These are phyloP conservation scores for Eucalyptus cloeziana DNA, from an alignment of 345 rosid species.

Conservation along the genomic window DNA sequence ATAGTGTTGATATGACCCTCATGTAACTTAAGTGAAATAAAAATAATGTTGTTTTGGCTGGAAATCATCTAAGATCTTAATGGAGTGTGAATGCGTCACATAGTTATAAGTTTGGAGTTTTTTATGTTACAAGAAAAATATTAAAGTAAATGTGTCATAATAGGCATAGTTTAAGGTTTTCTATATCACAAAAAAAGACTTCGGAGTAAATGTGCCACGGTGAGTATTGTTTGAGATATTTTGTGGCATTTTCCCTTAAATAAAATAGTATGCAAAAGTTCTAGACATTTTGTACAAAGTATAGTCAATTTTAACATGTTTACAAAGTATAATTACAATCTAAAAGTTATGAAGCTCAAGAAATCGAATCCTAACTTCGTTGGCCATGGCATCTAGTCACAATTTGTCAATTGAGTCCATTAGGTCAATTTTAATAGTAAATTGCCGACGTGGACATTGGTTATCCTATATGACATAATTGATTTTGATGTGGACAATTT, in stretches of 20 bases:
- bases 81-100: not conserved
- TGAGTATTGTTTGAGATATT: not conserved
- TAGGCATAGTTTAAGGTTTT: not conserved
- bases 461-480: not conserved
- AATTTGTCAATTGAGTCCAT: not conserved
- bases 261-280: not conserved
- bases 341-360: not conserved
- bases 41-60: too few species aligned
- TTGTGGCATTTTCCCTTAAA: not conserved
- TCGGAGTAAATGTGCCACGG: too few species aligned
- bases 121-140: not conserved
- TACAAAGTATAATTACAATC: not conserved
- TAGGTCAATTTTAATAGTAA: too few species aligned
- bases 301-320: too few species aligned
- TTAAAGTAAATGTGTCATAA: too few species aligned
- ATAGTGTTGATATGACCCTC: not conserved
- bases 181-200: not conserved
- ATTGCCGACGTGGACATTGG: not conserved
- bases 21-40: not conserved
- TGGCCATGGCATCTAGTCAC: not conserved
- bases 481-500: not conserved
- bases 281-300: not conserved
- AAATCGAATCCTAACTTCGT: not conserved
- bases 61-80: not conserved
- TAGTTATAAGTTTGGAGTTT: not conserved